A percentile compares a stretch with the other conserved stretches of the same genome.
phyloP scores from a whole-genome alignment of 768 basidiomycete species.

The Agrocybe pediades region DNA sequence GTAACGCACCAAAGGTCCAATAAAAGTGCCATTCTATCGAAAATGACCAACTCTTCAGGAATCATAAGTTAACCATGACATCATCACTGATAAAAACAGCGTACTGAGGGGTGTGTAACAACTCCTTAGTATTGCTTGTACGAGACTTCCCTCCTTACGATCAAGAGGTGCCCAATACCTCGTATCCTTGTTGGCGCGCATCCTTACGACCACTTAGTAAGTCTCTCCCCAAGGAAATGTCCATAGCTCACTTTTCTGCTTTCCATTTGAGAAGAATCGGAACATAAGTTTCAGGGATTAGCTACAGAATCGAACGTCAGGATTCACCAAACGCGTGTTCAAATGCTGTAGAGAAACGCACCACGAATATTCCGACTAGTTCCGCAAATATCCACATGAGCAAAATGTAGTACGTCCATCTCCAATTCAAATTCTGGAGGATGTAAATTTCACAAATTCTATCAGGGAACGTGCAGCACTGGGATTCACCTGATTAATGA shows the following conservation, averaged over 20 bases:
- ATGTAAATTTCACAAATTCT: no score
- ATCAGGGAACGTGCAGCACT: neutral
- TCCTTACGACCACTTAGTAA: slow-evolving; percentile 26
- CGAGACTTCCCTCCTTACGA: slow-evolving; percentile 42
- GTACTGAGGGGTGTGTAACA: slow-evolving; percentile 74
- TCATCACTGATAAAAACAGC: slow-evolving; percentile 21
- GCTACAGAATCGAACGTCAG: slow-evolving; percentile 28
- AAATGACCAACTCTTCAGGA: slow-evolving; percentile 54
- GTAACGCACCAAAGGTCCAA: slow-evolving; percentile 65
- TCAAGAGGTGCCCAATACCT: slow-evolving; percentile 66
- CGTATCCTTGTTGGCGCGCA: slow-evolving; percentile 54
- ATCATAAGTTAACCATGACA: neutral
- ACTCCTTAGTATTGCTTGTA: slow-evolving; percentile 52
- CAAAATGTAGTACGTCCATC: slow-evolving; percentile 78
- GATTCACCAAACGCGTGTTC: neutral
- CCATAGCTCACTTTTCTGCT: slow-evolving; percentile 46
- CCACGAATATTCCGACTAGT: slow-evolving; percentile 50
- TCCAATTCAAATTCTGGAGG: slow-evolving; percentile 56
- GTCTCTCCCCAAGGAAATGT: neutral
- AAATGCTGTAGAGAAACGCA: slow-evolving; percentile 27
- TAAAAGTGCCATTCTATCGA: slow-evolving; percentile 76
- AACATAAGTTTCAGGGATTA: slow-evolving; percentile 73
- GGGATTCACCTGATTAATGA: slow-evolving; percentile 65
- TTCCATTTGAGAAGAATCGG: slow-evolving; percentile 64
- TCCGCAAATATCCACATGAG: slow-evolving; percentile 70